Conservation (phyloP, 2,329 filamentous ascomycete genomes). For the Ophiognomonia clavigignenti-juglandacearum region DNA sequence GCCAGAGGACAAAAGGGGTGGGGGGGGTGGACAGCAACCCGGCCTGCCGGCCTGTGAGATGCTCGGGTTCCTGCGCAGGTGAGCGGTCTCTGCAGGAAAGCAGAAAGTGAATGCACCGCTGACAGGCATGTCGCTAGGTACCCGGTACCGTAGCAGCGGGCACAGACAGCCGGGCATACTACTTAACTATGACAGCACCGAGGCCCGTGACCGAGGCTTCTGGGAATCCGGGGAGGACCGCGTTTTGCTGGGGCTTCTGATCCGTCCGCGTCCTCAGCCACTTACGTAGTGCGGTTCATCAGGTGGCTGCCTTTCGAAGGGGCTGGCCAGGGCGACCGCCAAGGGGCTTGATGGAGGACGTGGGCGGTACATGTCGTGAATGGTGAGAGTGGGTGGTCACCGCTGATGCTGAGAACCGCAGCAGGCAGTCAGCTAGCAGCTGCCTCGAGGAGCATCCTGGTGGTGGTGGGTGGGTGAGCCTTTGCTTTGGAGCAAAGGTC, state of each 20-base stretch:
- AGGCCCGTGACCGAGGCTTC: too few species aligned
- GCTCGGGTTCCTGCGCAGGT: constrained; percentile 28
- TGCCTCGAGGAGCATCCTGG: neutral
- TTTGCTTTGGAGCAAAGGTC: neutral
- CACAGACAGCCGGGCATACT: too few species aligned
- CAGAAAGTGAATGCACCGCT: neutral
- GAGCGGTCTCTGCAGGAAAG: constrained; percentile 15
- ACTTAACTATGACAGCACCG: too few species aligned
- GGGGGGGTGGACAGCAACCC: neutral
- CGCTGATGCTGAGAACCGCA: too few species aligned
- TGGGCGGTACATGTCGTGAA: too few species aligned
- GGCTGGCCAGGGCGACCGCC: too few species aligned
- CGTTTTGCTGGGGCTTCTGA: too few species aligned
- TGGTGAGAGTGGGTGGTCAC: too few species aligned
- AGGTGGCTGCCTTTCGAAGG: neutral
- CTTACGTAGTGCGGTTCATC: constrained; percentile 1
- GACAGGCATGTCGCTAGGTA: neutral
- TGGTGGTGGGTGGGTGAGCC: neutral
- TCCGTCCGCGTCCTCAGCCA: neutral
- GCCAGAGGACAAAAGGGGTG: neutral
- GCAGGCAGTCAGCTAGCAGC: too few species aligned
- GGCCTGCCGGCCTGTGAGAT: constrained; percentile 19
- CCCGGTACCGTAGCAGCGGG: neutral
- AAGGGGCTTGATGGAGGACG: too few species aligned
- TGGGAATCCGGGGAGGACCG: too few species aligned